Evolutionary conservation across 2,329 filamentous ascomycete genomes (phyloP), one percentile per base, ranked within the genome.

Genomic region (Colletotrichum abscissum): DNA sequence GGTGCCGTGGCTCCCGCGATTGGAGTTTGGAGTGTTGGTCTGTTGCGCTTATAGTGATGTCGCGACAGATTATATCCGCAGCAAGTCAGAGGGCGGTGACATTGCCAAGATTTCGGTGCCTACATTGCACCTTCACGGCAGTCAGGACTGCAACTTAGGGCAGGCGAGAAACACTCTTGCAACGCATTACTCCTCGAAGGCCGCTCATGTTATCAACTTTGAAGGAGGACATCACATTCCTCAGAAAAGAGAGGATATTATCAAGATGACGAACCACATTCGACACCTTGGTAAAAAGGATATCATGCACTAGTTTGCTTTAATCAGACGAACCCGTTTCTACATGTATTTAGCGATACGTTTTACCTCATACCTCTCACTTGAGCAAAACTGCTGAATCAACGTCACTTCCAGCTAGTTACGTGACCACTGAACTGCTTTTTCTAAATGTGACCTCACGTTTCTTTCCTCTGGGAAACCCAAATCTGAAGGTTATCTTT

Each of bases 1-100:
- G n/a, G 16, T 24, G 28, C 52, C 63, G 19, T 66, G 63, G 63
- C 63, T 66, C 22, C 63, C 63, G 52, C 52, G 56, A 28, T 35
- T 66, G 19, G 52, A 66, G 52, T 66, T 66, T 22, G 63, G 52
- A 52, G 38, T 66, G 9, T 66, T 66, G 24, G 4, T 66, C 33
- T 66, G 63, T 22, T 66, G 52, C 8, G 63, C 52, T 42, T 57
- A 66, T 24, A 42, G 22, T 5, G 63, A 66, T 16, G 52, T 22
- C 24, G 35, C 56, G 63, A 66, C 52, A 6, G 22, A 24, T 6
- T 57, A 24, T 6, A 57, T 57, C 52, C 9, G 63, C 22, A 33
- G 26, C 33, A 5, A 42, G 22, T 54, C 38, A 26, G 14, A 26
- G 33, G 63, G 4, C 1, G 33, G 52, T 57, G 22, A 33, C 28